These are phyloP conservation scores for Lecanicillium sp. DNA, from an alignment of 2,329 filamentous ascomycete species.

Conservation along the genomic window DNA sequence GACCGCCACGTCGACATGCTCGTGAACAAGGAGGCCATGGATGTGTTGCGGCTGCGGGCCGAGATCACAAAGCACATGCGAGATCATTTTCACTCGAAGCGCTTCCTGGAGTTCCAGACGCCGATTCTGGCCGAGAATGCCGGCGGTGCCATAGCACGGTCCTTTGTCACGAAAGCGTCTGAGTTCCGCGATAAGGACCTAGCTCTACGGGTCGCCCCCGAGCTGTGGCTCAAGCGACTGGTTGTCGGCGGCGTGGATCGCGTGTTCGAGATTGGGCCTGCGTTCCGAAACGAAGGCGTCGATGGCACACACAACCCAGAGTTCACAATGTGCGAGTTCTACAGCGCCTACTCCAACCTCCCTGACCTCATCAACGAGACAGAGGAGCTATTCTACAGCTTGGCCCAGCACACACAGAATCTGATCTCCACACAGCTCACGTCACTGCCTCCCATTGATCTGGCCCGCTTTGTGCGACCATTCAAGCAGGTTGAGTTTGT, in stretches of 20 bases:
- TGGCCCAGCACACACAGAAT: slow-evolving; percentile 44
- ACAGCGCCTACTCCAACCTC: slow-evolving; percentile 75
- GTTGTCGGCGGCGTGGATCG: slow-evolving; percentile 81
- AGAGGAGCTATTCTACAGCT: slow-evolving; percentile 57
- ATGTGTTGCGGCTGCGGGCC: slow-evolving; percentile 67
- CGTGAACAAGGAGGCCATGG: slow-evolving; percentile 59
- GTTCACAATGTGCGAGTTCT: slow-evolving; percentile 97
- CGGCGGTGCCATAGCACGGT: slow-evolving; percentile 79
- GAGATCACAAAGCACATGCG: slow-evolving; percentile 68
- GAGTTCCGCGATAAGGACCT: slow-evolving; percentile 67
- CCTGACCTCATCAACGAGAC: slow-evolving; percentile 69
- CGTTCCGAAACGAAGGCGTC: slow-evolving; percentile 88
- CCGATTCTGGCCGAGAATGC: slow-evolving; percentile 77
- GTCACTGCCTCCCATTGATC: slow-evolving; percentile 39
- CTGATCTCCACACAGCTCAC: slow-evolving; percentile 37
- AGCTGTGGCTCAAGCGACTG: slow-evolving; percentile 89
- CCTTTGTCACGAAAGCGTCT: slow-evolving; percentile 73
- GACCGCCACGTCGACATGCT: slow-evolving; percentile 83
- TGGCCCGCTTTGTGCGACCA: slow-evolving; percentile 40
- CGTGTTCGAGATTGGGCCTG: slow-evolving; percentile 88
- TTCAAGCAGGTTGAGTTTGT: slow-evolving; percentile 75
- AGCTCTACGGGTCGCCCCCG: slow-evolving; percentile 81
- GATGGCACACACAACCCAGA: slow-evolving; percentile 94
- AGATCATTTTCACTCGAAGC: slow-evolving; percentile 60
- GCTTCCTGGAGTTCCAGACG: slow-evolving; percentile 84